Evolutionary conservation across 768 basidiomycete species (phyloP), one percentile per base, ranked within the genome.

Genomic region (Candolleomyces eurysporus): DNA sequence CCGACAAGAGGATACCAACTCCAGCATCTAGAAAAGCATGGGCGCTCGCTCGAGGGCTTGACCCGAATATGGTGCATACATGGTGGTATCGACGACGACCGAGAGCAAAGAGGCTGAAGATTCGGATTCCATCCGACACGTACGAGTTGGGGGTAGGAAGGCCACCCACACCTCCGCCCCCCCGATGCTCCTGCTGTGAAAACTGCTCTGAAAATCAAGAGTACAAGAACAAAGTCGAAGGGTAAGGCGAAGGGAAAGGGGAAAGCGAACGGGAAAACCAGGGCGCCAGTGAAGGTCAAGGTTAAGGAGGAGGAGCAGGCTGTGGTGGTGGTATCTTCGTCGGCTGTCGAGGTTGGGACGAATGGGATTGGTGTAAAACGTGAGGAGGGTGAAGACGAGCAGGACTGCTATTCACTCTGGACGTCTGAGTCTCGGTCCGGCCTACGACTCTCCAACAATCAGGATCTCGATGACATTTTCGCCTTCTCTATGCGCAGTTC

Each of bases 1-100:
- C 61, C 5, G 74, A 81, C 56, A 67, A 63, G 48, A 73, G 78
- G 21, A 75, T 76, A 19, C 79, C 78, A 0, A 69, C 76, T n/a
- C 62, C 66, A 9, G 63, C 64, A 9, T 79, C 78, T 26, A 73
- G 78, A 4, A 70, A 72, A 13, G 70, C 73, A 8, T 79, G 79
- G 79, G 73, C 76, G 5, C 64, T 71, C 17, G 78, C 78, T 8
- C 72, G 78, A 11, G 71, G 73, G 45, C 49, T 79, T 55, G 68
- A 71, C 30, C 77, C 76, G 6, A 60, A 40, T 5, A 61, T 65
- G 17, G 76, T 79, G 1, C 67, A 79, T 62, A 66, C 62, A 11
- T 81, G 79, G 78, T 79, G 73, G 71, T 73, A 73, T 55, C 70
- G 74, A 26, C 74, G 75, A 26, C 72, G 73, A 43, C 65, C 60